Evolutionary conservation across 129 eudicot genomes (phyloP).

Genomic region (Tagetes erecta): DNA sequence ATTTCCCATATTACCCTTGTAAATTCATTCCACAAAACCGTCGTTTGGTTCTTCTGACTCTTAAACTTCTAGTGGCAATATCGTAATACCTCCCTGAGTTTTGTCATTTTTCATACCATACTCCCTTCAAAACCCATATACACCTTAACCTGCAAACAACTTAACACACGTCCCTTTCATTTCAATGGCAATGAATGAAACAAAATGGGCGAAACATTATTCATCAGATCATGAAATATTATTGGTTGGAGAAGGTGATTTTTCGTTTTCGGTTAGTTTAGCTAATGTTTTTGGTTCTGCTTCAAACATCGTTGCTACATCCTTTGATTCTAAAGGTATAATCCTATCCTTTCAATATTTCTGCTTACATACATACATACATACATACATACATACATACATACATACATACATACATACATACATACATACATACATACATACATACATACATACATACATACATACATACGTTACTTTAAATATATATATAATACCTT

Average conservation of each 20-base stretch:
- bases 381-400: slow-evolving; percentile 18
- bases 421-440: no score
- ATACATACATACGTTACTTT: no score
- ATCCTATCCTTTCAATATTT: not conserved
- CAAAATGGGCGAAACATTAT: slow-evolving; percentile 23
- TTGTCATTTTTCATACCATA: not conserved
- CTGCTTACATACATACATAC: no score
- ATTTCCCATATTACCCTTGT: not conserved
- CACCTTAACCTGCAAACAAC: not conserved
- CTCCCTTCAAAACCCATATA: not conserved
- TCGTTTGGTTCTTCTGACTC: not conserved
- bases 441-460: no score
- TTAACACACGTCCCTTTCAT: not conserved
- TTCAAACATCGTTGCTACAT: slow-evolving; percentile 38
- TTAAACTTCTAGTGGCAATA: not conserved
- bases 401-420: no score
- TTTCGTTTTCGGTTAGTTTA: slow-evolving; percentile 36
- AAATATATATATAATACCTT: no score
- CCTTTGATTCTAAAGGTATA: slow-evolving; percentile 33
- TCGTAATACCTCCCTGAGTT: not conserved
- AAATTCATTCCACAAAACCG: not conserved
- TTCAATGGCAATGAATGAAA: slow-evolving; percentile 8
- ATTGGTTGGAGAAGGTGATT: slow-evolving; percentile 45
- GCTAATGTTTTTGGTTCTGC: slow-evolving; percentile 36
- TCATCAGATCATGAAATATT: slow-evolving; percentile 20